These are phyloP conservation scores for Cynara cardunculus DNA, from an alignment of 129 eudicot genomes.

Conservation along the genomic window DNA sequence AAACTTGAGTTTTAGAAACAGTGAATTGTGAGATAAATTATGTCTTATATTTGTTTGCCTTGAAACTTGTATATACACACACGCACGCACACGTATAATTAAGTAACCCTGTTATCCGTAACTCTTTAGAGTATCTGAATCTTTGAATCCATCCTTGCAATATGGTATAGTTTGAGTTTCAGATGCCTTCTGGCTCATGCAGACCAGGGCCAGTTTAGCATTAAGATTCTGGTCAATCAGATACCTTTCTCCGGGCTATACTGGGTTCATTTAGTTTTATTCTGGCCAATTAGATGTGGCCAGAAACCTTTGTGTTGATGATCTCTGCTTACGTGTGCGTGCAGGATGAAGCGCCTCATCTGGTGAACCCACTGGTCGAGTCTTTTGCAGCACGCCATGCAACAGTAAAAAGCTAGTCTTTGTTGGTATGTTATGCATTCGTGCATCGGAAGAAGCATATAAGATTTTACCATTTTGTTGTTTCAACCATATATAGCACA, in stretches of 20 bases:
- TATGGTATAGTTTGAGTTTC: background rate
- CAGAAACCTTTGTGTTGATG: background rate
- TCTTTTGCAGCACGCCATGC: conserved; percentile 79
- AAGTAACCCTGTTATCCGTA: too few relatives aligned
- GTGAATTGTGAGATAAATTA: too few relatives aligned
- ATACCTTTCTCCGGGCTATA: background rate
- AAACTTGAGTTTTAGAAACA: too few relatives aligned
- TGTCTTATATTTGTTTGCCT: too few relatives aligned
- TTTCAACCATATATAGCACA: background rate
- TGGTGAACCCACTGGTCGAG: conserved; percentile 75
- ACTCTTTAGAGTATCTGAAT: background rate
- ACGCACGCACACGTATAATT: too few relatives aligned
- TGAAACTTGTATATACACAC: too few relatives aligned
- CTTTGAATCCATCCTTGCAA: background rate
- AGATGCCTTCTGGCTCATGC: background rate
- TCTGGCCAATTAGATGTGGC: background rate
- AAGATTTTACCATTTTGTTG: conserved; percentile 1
- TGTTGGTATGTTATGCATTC: background rate
- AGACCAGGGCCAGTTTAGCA: background rate
- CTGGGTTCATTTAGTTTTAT: background rate
- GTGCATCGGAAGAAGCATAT: background rate
- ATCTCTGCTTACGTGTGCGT: conserved; percentile 21
- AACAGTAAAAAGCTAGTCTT: conserved; percentile 27
- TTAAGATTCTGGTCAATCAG: background rate
- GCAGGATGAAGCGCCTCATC: conserved; percentile 96